Evolutionary conservation across 1,284 basidiomycete genomes (phyloP), one percentile per base, ranked within the genome.

Genomic region (Ceratobasidium papillatum): DNA sequence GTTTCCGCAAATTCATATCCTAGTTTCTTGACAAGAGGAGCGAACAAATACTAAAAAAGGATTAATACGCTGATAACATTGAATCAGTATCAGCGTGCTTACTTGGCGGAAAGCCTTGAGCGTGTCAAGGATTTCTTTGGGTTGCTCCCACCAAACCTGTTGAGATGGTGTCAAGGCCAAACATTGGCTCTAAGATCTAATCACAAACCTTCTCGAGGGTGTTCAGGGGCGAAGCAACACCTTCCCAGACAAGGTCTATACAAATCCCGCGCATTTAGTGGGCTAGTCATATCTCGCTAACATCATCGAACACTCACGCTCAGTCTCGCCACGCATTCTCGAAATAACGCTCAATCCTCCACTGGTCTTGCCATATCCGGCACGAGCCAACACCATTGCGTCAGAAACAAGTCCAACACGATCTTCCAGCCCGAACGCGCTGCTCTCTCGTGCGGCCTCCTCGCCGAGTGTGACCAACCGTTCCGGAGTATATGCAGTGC

Each of bases 341-440:
- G 92, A 86, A 75, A 94, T 85, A 63, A 96, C 84, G 30, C 87
- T 89, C 77, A 98, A 85, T 7, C 91, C 90, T 77, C 90, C 91
- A 78, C 93, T 94, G 43, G 94, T 87, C 76, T 91, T 87, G 66
- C 88, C 85, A 79, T 93, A 88, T 1, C 94, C 94, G 34, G 94
- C 93, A 80, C 92, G 90, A 43, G 94, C 89, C 41, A 98, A 87
- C 0, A 91, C 90, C 79, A 94, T 88, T 0, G 91, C 87, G 80
- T 97, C 95, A 76, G 91, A 89, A 38, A 96, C 88, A 14, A 98
- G 85, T 27, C 95, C 95, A 76, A 96, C 89, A 59, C 94, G 89
- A 82, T 99, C 97, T 77, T 93, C 90, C 74, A 95, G 84, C 5
- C 90, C 87, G 83, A 98, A 94, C 9, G 86, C 83, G 14, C 89